These are phyloP conservation scores for Evernia prunastri DNA, from an alignment of 495 filamentous ascomycete genomes.

Conservation along the genomic window DNA sequence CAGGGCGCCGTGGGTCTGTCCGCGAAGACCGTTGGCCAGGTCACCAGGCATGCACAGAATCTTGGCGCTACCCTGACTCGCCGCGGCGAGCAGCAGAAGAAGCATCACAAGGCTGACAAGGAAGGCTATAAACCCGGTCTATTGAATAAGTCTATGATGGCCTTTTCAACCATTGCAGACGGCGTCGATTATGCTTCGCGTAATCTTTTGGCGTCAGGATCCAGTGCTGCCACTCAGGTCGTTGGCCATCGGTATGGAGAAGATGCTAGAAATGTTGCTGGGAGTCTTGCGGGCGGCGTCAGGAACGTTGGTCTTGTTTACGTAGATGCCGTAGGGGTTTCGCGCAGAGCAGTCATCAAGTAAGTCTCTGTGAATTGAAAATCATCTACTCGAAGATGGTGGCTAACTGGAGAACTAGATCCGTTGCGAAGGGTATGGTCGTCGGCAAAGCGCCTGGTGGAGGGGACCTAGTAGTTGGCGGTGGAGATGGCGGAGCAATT, in stretches of 20 bases:
- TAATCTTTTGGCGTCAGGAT: conserved; percentile 64
- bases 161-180: conserved; percentile 91
- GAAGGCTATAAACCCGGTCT: conserved; percentile 83
- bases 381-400: not conserved
- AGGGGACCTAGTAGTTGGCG: conserved; percentile 79
- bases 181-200: conserved; percentile 80
- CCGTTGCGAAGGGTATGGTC: conserved; percentile 75
- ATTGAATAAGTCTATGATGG: conserved; percentile 91
- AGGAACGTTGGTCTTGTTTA: conserved; percentile 98
- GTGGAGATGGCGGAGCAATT: conserved; percentile 61
- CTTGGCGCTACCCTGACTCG: conserved; percentile 68
- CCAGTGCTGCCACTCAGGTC: conserved; percentile 69
- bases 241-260: conserved; percentile 77
- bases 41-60: conserved; percentile 77
- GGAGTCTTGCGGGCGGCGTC: conserved; percentile 71
- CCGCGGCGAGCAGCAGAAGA: conserved; percentile 49
- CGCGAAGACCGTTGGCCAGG: conserved; percentile 78
- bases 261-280: conserved; percentile 71
- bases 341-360: conserved; percentile 80
- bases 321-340: conserved; percentile 90
- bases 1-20: conserved; percentile 68
- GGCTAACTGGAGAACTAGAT: conserved; percentile 25
- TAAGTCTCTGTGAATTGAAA: conserved; percentile 25
- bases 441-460: conserved; percentile 79
- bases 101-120: conserved; percentile 52